Conservation (phyloP, 352 stramenopile species). For the Globisporangium radiosum region DNA sequence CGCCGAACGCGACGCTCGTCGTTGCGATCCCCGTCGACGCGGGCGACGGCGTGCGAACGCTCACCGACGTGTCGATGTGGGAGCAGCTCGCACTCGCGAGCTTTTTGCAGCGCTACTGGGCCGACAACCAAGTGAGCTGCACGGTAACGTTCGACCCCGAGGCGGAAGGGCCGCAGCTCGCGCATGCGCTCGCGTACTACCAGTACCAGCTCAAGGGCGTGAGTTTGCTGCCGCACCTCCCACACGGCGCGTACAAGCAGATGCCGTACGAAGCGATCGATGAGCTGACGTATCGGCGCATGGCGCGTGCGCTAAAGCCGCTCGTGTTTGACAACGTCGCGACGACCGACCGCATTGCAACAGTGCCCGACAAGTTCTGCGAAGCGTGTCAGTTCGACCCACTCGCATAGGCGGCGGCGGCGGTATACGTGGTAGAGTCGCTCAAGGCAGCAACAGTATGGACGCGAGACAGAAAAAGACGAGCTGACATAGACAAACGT, state of each 20-base stretch:
- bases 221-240: slow-evolving; percentile 80
- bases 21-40: slow-evolving; percentile 89
- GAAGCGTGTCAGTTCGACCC: slow-evolving; percentile 29
- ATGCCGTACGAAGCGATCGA: slow-evolving; percentile 91
- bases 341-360: slow-evolving; percentile 23
- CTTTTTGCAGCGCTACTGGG: slow-evolving; percentile 92
- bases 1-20: slow-evolving; percentile 69
- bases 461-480: background rate
- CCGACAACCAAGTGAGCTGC: slow-evolving; percentile 93
- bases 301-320: slow-evolving; percentile 31
- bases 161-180: slow-evolving; percentile 72
- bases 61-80: slow-evolving; percentile 85
- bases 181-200: slow-evolving; percentile 85
- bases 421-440: no score
- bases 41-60: slow-evolving; percentile 80
- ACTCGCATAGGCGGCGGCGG: slow-evolving; percentile 2
- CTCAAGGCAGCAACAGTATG: no score
- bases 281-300: slow-evolving; percentile 50
- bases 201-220: slow-evolving; percentile 94
- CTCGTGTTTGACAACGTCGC: slow-evolving; percentile 35
- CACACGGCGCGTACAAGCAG: slow-evolving; percentile 82
- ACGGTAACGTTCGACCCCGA: slow-evolving; percentile 91
- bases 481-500: background rate
- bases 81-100: slow-evolving; percentile 89
- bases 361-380: slow-evolving; percentile 54